Evolutionary conservation across 257 asterid genomes (phyloP).

Genomic region (Salvia rosmarinus): DNA sequence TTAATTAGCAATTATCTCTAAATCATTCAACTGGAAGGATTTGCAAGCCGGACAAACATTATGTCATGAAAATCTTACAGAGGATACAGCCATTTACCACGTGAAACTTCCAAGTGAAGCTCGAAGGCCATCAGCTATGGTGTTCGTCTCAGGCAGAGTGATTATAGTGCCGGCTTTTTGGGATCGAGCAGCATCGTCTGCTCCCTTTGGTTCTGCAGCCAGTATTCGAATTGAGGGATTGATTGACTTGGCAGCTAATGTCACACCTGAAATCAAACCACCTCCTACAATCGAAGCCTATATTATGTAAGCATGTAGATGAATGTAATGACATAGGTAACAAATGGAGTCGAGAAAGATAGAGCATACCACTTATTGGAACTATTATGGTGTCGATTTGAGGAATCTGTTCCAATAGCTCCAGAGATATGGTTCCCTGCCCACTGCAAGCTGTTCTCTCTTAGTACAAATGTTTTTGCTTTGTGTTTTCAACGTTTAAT

Average conservation of each 20-base stretch:
- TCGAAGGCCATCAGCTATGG: conserved; percentile 93
- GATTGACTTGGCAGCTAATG: conserved; percentile 85
- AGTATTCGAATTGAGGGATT: conserved; percentile 70
- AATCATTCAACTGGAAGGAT: background rate
- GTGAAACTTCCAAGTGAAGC: conserved; percentile 88
- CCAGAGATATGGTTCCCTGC: conserved; percentile 87
- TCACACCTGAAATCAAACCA: conserved; percentile 91
- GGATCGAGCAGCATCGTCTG: conserved; percentile 86
- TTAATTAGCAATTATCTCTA: too few species aligned
- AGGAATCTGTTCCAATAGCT: conserved; percentile 83
- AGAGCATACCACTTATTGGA: conserved; percentile 77
- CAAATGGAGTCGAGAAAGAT: conserved; percentile 19
- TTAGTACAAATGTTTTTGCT: background rate
- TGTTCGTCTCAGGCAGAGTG: conserved; percentile 67
- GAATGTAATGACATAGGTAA: background rate
- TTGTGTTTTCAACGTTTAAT: background rate
- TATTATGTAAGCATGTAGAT: conserved; percentile 18
- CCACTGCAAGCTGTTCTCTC: conserved; percentile 58
- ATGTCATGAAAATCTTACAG: background rate
- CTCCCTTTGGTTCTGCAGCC: conserved; percentile 96
- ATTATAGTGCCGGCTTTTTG: conserved; percentile 67
- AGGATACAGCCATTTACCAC: conserved; percentile 50
- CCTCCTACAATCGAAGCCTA: conserved; percentile 59
- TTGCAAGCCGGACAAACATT: background rate
- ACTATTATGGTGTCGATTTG: conserved; percentile 75